phyloP scores from a whole-genome alignment of 2,329 filamentous ascomycete species.

The Cadophora malorum region DNA sequence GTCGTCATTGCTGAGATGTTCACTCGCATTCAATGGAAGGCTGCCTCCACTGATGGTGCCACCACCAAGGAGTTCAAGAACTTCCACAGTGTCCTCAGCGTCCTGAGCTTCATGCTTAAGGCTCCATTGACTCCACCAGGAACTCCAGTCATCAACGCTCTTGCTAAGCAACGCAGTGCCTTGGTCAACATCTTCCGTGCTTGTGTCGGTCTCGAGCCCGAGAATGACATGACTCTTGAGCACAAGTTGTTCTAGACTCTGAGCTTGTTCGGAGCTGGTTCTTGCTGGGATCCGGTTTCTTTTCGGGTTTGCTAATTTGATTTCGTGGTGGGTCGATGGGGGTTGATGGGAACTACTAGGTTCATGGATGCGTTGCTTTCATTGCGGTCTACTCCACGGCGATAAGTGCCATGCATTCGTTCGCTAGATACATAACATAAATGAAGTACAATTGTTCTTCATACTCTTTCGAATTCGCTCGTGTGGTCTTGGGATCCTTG shows the following conservation, averaged over 20 bases:
- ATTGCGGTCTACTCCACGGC: conserved; percentile 37
- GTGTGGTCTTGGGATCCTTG: conserved; percentile 16
- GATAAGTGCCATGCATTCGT: conserved; percentile 45
- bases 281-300: not conserved
- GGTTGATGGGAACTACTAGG: conserved; percentile 14
- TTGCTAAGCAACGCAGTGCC: conserved; percentile 94
- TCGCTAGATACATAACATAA: conserved; percentile 40
- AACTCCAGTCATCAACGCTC: conserved; percentile 92
- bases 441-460: conserved; percentile 34
- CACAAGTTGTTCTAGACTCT: conserved; percentile 84
- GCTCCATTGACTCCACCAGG: conserved; percentile 92
- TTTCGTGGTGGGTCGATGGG: conserved; percentile 6
- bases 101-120: conserved; percentile 99
- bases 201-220: conserved; percentile 93
- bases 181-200: conserved; percentile 99
- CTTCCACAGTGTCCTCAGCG: conserved; percentile 96
- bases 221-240: conserved; percentile 98
- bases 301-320: conserved; percentile 10
- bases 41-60: conserved; percentile 57
- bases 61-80: conserved; percentile 76
- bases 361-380: conserved; percentile 20
- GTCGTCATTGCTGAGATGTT: conserved; percentile 95
- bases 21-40: conserved; percentile 95
- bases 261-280: conserved; percentile 20
- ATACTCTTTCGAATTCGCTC: conserved; percentile 13